Evolutionary conservation across 495 filamentous ascomycete species (phyloP).

Genomic region (Hapsidospora chrysogenum): DNA sequence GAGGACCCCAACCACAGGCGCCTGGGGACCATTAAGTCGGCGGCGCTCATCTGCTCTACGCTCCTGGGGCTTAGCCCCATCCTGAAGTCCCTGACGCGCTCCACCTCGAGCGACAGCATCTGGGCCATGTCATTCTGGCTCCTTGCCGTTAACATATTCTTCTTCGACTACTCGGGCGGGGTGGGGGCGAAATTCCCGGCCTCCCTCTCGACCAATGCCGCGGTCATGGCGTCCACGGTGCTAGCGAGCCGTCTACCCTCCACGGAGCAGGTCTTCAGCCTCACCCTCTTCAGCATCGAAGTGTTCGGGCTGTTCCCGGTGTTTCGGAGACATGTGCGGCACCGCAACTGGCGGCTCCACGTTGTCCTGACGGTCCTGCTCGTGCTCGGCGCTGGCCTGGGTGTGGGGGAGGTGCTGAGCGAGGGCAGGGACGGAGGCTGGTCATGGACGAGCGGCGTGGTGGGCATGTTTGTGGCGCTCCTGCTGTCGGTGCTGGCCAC

Average conservation of each 20-base stretch:
- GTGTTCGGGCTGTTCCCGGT: slow-evolving; percentile 95
- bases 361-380: slow-evolving; percentile 61
- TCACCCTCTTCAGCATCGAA: slow-evolving; percentile 91
- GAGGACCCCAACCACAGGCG: slow-evolving; percentile 19
- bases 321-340: slow-evolving; percentile 72
- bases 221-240: slow-evolving; percentile 78
- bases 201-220: slow-evolving; percentile 78
- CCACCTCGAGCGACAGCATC: slow-evolving; percentile 78
- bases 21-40: slow-evolving; percentile 55
- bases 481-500: slow-evolving; percentile 53
- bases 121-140: slow-evolving; percentile 94
- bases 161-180: slow-evolving; percentile 74
- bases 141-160: slow-evolving; percentile 87
- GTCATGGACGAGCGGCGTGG: slow-evolving; percentile 57
- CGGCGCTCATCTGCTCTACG: slow-evolving; percentile 80
- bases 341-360: slow-evolving; percentile 72
- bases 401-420: slow-evolving; percentile 52
- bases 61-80: slow-evolving; percentile 86
- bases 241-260: slow-evolving; percentile 73
- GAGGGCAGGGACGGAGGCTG: slow-evolving; percentile 24
- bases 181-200: slow-evolving; percentile 51
- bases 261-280: slow-evolving; percentile 86
- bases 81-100: slow-evolving; percentile 81
- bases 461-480: slow-evolving; percentile 55
- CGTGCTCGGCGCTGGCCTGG: slow-evolving; percentile 59